Conservation (phyloP, 73 alveolate genomes). For the Vitrella brassicaformis region DNA sequence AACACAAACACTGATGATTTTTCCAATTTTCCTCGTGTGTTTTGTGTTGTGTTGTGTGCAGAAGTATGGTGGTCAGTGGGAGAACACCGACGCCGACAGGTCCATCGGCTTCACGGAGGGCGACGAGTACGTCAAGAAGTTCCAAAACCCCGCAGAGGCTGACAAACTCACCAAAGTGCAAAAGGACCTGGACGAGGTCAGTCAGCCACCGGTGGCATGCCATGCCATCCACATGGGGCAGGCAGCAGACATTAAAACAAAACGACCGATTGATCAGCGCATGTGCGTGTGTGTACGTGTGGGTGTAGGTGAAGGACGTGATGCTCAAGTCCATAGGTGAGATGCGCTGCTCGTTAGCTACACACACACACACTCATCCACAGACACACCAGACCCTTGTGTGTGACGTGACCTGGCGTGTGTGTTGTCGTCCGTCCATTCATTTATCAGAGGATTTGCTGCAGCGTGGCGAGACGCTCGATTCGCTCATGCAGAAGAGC, state of each 20-base stretch:
- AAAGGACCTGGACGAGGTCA: conserved; percentile 34
- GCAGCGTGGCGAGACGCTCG: conserved; percentile 20
- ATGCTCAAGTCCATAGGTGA: conserved; percentile 33
- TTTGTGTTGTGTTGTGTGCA: not conserved
- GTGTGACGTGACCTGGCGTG: not conserved
- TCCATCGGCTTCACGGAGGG: not conserved
- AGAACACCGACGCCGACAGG: not conserved
- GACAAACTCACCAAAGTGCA: conserved; percentile 27
- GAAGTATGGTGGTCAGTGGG: not conserved
- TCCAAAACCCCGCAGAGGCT: conserved; percentile 40
- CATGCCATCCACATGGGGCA: too few species aligned
- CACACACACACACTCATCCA: not conserved
- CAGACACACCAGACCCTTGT: not conserved
- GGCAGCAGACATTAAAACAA: too few species aligned
- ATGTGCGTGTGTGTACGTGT: too few species aligned
- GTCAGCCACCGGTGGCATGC: too few species aligned
- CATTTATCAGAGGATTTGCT: not conserved
- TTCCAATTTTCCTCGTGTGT: not conserved
- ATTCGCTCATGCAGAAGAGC: conserved; percentile 30
- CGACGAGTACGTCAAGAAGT: conserved; percentile 3
- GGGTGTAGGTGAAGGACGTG: conserved; percentile 22
- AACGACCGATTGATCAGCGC: too few species aligned
- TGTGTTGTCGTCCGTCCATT: not conserved
- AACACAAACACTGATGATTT: not conserved
- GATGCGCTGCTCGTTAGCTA: conserved; percentile 3